These are phyloP conservation scores for Phytophthora macrochlamydospora DNA, from an alignment of 352 stramenopile species.

Conservation along the genomic window DNA sequence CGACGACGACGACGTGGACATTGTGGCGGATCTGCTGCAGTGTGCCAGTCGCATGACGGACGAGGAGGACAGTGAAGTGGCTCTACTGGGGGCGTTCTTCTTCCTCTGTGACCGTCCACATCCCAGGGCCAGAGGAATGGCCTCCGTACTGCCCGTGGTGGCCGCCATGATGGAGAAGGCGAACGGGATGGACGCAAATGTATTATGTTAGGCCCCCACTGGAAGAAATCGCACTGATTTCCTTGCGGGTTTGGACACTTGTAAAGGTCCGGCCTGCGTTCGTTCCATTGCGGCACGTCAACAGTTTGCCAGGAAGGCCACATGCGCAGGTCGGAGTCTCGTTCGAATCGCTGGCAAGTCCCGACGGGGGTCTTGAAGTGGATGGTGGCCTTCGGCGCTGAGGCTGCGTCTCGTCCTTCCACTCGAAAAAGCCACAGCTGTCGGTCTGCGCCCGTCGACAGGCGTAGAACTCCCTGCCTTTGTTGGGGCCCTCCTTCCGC, in stretches of 20 bases:
- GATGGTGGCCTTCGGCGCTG: conserved; percentile 6
- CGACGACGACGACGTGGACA: conserved; percentile 31
- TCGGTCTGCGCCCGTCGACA: conserved; percentile 71
- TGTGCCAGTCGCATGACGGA: conserved; percentile 50
- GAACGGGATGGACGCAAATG: conserved; percentile 26
- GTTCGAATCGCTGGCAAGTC: neutral
- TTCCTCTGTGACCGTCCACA: conserved; percentile 48
- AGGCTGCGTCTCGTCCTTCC: conserved; percentile 83
- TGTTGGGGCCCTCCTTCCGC: conserved; percentile 72
- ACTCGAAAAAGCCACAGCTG: conserved; percentile 66
- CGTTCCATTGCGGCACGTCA: conserved; percentile 68
- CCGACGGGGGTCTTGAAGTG: conserved; percentile 9
- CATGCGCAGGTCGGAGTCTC: conserved; percentile 50
- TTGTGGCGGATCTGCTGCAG: conserved; percentile 58
- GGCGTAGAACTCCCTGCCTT: conserved; percentile 93
- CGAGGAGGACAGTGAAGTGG: conserved; percentile 57
- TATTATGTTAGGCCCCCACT: conserved; percentile 77
- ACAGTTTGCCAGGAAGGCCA: conserved; percentile 39
- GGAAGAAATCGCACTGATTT: conserved; percentile 92
- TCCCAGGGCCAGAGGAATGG: conserved; percentile 25
- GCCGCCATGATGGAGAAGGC: conserved; percentile 63
- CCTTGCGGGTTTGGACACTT: conserved; percentile 87
- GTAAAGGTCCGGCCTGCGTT: conserved; percentile 95
- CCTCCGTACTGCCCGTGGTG: conserved; percentile 58
- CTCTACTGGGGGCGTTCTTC: conserved; percentile 67